Base-by-base conservation (phyloP, 305 asterid species). In the Solanum hybrid region DNA sequence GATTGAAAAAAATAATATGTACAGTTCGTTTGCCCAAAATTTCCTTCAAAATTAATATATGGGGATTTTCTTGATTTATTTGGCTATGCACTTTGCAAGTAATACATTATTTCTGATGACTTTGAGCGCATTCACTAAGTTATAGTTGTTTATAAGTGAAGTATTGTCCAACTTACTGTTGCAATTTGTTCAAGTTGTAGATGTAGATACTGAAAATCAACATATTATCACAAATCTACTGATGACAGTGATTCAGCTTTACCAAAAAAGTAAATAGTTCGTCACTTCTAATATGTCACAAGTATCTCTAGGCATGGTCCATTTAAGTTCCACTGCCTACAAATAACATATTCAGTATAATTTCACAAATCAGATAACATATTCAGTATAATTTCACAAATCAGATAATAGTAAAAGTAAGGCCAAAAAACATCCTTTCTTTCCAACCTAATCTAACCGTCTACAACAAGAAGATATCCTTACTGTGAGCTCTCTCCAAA, bases 281-380 rank as follows among this genome's bases (percentile, higher is more conserved):
- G 2, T 26, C 20, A 26, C 72, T 11, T 26, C 1, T 26, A 26
- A 26, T 13, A 6, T 6, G 79, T 17, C 70, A 17, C 0, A 17
- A 57, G 10, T 57, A 57, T 57, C n/a, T 6, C 24, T 51, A 51
- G 68, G n/a, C n/a, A 6, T 5, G 0, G 9, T 57, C 24, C 70
- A 3, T 57, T 0, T 1, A 57, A 17, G 24, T 57, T 57, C 1
- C 70, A 51, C 4, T 0, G 68, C n/a, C n/a, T 0, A 41, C 6
- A 4, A 41, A 12, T 45, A 0, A 17, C 24, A 17, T 17, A 57
- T 57, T 2, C 0, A 51, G 33, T 4, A 32, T 32, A 32, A 32
- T 15, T 51, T 51, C 3, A 51, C 68, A 5, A 51, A 1, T 51
- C 3, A 5, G 65, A 51, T 51, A 1, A 15, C n/a, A n/a, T n/a